Conservation (phyloP, 805 yeast genomes). For the Pichia ethanolica region DNA sequence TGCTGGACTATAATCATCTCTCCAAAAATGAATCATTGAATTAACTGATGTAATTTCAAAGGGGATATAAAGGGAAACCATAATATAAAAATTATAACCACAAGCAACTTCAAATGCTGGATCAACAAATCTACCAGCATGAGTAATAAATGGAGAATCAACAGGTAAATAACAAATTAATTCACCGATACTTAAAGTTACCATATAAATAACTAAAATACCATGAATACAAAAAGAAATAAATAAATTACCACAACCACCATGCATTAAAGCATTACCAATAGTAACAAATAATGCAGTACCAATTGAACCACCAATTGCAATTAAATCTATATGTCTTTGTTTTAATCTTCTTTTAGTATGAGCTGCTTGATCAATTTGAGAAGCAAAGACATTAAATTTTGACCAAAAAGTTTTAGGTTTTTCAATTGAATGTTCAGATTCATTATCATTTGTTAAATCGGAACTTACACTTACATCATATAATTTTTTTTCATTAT, state of each 20-base stretch:
- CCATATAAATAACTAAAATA: slow-evolving; percentile 49
- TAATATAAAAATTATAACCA: slow-evolving; percentile 74
- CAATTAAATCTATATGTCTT: slow-evolving; percentile 71
- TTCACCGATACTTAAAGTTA: slow-evolving; percentile 70
- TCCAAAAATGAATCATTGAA: slow-evolving; percentile 74
- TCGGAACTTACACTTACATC: background rate
- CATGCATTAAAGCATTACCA: slow-evolving; percentile 53
- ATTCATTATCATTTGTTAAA: background rate
- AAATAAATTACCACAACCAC: slow-evolving; percentile 66
- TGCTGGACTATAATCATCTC: slow-evolving; percentile 67
- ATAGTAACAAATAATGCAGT: slow-evolving; percentile 72
- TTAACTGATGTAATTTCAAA: slow-evolving; percentile 79
- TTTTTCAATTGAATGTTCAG: background rate
- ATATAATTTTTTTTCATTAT: background rate
- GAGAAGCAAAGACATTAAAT: background rate
- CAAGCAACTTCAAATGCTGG: slow-evolving; percentile 67
- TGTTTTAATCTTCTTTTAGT: slow-evolving; percentile 44
- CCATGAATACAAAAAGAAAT: slow-evolving; percentile 64
- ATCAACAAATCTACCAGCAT: slow-evolving; percentile 72
- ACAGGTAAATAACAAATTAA: slow-evolving; percentile 72
- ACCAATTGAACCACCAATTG: slow-evolving; percentile 79
- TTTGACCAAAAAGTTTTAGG: slow-evolving; percentile 1
- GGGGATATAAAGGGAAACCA: slow-evolving; percentile 73
- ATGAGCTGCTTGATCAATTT: background rate
- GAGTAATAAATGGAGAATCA: slow-evolving; percentile 65